Conservation (phyloP, 23 red algal genomes). For the Chondrus crispus region DNA sequence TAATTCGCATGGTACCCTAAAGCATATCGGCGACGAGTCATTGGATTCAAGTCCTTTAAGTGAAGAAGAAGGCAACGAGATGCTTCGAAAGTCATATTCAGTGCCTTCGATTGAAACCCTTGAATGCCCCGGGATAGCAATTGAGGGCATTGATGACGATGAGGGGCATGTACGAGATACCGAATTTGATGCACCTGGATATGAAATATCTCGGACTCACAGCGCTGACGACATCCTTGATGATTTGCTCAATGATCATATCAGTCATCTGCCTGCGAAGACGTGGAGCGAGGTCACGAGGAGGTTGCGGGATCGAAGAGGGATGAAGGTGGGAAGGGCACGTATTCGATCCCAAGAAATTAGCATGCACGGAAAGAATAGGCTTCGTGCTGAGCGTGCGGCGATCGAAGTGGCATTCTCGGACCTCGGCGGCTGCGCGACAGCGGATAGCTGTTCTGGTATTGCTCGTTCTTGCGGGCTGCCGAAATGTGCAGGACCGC, state of each 20-base stretch:
- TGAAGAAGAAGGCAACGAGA: background rate
- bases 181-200: background rate
- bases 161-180: background rate
- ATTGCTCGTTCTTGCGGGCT: slow-evolving; percentile 52
- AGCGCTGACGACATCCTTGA: background rate
- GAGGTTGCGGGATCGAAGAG: slow-evolving; percentile 17
- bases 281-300: slow-evolving; percentile 16
- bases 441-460: slow-evolving; percentile 17
- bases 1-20: background rate
- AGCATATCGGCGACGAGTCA: background rate
- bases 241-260: too few relatives aligned
- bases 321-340: slow-evolving; percentile 10
- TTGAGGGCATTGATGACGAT: slow-evolving; percentile 49
- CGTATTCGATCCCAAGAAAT: background rate
- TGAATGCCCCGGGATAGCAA: background rate
- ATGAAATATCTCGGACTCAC: background rate
- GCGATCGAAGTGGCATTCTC: slow-evolving; percentile 52
- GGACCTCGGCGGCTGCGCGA: slow-evolving; percentile 43
- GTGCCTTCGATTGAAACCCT: background rate
- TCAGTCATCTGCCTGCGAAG: background rate
- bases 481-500: slow-evolving; percentile 51
- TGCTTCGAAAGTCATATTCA: background rate
- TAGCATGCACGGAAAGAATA: slow-evolving; percentile 40
- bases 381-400: slow-evolving; percentile 17
- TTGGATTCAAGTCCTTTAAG: background rate